A percentile compares a stretch with the other conserved stretches of the same genome.
These are phyloP conservation scores for Croton setiger DNA, from an alignment of 441 rosid genomes.

Conservation along the genomic window DNA sequence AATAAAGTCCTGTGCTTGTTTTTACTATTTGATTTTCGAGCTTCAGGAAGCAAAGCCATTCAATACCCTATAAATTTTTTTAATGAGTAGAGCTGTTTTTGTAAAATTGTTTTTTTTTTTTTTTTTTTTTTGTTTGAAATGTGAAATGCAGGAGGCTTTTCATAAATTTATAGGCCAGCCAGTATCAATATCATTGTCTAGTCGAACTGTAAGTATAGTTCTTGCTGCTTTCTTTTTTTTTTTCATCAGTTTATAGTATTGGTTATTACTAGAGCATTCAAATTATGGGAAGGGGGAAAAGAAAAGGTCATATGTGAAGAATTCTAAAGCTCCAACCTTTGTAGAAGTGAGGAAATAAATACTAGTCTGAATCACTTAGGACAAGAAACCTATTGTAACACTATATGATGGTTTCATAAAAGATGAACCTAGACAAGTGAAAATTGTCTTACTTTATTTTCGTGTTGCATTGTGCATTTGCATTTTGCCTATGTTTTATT, in stretches of 20 bases:
- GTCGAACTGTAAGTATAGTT: constrained; percentile 70
- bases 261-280: too few species aligned
- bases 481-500: too few species aligned
- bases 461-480: too few species aligned
- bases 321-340: background rate
- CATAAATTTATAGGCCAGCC: constrained; percentile 84
- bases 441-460: too few species aligned
- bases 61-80: background rate
- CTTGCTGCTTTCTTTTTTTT: constrained; percentile 10
- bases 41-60: background rate
- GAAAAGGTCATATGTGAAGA: background rate
- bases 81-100: too few species aligned
- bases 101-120: background rate
- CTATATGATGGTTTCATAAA: background rate
- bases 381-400: background rate
- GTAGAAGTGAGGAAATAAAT: background rate
- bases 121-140: background rate
- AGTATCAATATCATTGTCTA: constrained; percentile 67
- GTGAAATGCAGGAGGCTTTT: constrained; percentile 65
- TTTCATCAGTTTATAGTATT: background rate
- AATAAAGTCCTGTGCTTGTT: too few species aligned
- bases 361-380: background rate
- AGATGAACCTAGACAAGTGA: background rate
- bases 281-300: background rate
- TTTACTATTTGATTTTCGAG: background rate